Percentiles rank a stretch among this genome's conserved stretches.
Evolutionary conservation across 805 yeast species (phyloP).

Genomic region (Yamadazyma tumulicola): DNA sequence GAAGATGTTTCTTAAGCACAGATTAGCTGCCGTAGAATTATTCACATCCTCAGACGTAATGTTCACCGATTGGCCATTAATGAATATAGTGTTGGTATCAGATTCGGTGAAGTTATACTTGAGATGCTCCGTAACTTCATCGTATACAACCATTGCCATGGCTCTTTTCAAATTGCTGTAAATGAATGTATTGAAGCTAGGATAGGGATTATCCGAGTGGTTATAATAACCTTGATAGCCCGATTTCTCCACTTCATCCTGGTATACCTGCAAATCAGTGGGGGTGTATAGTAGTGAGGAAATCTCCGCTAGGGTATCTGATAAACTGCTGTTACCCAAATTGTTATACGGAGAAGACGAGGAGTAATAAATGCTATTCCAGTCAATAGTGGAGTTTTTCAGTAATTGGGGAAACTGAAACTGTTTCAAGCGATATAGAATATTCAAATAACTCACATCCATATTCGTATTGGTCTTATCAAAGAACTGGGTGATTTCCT

Average conservation of each 20-base stretch:
- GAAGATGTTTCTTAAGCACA: conserved; percentile 11
- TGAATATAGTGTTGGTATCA: conserved; percentile 18
- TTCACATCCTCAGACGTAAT: conserved; percentile 13
- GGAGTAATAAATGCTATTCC: conserved; percentile 7
- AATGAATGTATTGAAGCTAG: conserved; percentile 26
- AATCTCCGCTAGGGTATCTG: conserved; percentile 19
- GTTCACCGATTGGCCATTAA: conserved; percentile 1
- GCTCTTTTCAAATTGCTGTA: conserved; percentile 25
- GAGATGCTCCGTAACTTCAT: conserved; percentile 15
- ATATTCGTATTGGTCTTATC: conserved; percentile 27
- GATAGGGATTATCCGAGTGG: conserved; percentile 18
- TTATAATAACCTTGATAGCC: conserved; percentile 18
- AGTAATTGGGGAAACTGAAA: conserved; percentile 7
- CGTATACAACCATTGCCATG: conserved; percentile 22
- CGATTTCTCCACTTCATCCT: background rate
- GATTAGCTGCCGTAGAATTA: conserved; percentile 1
- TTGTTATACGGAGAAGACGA: conserved; percentile 6
- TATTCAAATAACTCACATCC: conserved; percentile 30
- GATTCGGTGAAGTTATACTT: conserved; percentile 20
- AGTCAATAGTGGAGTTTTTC: conserved; percentile 6
- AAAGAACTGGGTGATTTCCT: conserved; percentile 17
- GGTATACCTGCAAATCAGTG: conserved; percentile 15
- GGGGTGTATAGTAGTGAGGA: conserved; percentile 27
- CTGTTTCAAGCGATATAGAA: conserved; percentile 16
- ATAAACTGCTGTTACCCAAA: conserved; percentile 28